phyloP scores from a whole-genome alignment of 306 rosid species.

The Prunus persica region DNA sequence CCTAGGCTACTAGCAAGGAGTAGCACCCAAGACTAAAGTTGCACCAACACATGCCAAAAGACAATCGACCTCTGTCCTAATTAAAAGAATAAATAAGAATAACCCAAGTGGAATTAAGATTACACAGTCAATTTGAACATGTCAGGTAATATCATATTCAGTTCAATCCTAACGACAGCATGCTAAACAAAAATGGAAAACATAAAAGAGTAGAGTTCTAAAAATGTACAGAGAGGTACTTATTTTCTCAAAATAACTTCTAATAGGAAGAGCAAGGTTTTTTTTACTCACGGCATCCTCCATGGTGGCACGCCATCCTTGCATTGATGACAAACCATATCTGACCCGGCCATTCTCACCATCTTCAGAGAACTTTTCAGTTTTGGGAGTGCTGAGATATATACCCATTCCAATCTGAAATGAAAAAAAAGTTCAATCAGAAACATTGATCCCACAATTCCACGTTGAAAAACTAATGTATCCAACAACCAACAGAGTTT shows the following conservation, averaged over 20 bases:
- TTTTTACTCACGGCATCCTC: slow-evolving; percentile 93
- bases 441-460: background rate
- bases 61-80: background rate
- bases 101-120: background rate
- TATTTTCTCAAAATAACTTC: background rate
- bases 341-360: slow-evolving; percentile 66
- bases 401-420: slow-evolving; percentile 63
- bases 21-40: background rate
- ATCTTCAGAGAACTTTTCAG: slow-evolving; percentile 87
- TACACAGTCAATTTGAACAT: background rate
- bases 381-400: slow-evolving; percentile 91
- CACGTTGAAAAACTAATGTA: background rate
- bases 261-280: slow-evolving; percentile 16
- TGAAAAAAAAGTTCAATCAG: slow-evolving; percentile 20
- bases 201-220: background rate
- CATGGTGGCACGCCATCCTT: slow-evolving; percentile 99
- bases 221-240: background rate
- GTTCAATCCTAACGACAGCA: background rate
- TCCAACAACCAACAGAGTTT: background rate
- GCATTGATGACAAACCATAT: slow-evolving; percentile 95
- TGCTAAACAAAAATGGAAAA: background rate
- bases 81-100: background rate
- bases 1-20: background rate
- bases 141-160: background rate
- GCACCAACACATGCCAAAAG: background rate